Evolutionary conservation across 1,284 basidiomycete genomes (phyloP).

Genomic region (Wallemia hederae): DNA sequence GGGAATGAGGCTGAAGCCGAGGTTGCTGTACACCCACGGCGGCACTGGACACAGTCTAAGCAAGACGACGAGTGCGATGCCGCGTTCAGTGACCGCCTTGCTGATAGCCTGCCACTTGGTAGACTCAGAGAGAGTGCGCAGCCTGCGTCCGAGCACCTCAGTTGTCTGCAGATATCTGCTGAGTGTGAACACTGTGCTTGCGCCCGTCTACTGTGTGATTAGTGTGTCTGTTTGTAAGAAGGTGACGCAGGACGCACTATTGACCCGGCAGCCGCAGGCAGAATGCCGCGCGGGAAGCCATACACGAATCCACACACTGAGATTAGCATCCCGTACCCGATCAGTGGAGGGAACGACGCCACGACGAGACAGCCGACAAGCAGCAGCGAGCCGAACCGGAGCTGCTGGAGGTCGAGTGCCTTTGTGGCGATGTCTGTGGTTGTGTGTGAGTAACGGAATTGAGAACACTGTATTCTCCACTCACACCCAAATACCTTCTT

Average conservation of each 20-base stretch:
- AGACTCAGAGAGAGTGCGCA: conserved; percentile 22
- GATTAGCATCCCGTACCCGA: conserved; percentile 35
- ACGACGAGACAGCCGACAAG: conserved; percentile 20
- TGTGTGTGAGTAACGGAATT: neutral
- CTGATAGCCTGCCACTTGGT: conserved; percentile 24
- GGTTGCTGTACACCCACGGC: conserved; percentile 42
- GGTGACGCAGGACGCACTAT: conserved; percentile 35
- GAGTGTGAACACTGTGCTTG: conserved; percentile 21
- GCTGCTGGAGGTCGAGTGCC: neutral
- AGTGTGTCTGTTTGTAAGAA: conserved; percentile 31
- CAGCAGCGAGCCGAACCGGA: conserved; percentile 1
- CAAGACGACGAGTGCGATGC: conserved; percentile 42
- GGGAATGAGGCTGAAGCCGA: conserved; percentile 27
- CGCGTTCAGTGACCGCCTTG: conserved; percentile 10
- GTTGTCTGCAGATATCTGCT: conserved; percentile 28
- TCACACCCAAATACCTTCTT: neutral
- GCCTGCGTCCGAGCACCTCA: conserved; percentile 23
- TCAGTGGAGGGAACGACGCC: conserved; percentile 43
- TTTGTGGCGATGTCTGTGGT: neutral
- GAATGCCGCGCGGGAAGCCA: conserved; percentile 45
- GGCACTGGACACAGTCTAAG: conserved; percentile 54
- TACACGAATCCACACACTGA: conserved; percentile 53
- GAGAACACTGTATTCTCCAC: neutral
- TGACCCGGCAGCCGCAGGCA: conserved; percentile 29
- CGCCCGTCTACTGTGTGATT: conserved; percentile 26